A percentile compares a stretch with the other conserved stretches of the same genome.
These are phyloP conservation scores for Chenopodium suecicum DNA, from an alignment of 148 eudicot genomes.

Conservation along the genomic window DNA sequence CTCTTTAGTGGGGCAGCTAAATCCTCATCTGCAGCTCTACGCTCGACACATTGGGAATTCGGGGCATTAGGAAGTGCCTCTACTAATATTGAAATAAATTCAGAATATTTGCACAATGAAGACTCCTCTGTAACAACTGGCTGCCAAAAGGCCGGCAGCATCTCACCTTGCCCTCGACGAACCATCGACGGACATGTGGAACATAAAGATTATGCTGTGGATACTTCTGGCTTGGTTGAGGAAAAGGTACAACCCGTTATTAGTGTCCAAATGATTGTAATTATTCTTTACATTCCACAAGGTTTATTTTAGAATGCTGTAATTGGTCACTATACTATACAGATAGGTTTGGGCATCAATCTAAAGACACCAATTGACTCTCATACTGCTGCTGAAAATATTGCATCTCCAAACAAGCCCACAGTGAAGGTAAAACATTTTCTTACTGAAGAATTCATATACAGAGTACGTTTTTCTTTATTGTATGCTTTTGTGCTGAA, in stretches of 20 bases:
- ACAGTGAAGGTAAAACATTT: slow-evolving; percentile 33
- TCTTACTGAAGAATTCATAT: not conserved
- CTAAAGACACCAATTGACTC: slow-evolving; percentile 28
- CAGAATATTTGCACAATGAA: slow-evolving; percentile 39
- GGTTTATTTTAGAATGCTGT: not conserved
- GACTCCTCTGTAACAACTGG: slow-evolving; percentile 30
- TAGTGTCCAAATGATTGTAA: not conserved
- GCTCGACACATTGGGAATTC: slow-evolving; percentile 44
- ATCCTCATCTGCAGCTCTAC: slow-evolving; percentile 41
- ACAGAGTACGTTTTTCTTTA: not conserved
- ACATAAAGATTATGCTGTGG: slow-evolving; percentile 30
- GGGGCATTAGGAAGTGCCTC: slow-evolving; percentile 37
- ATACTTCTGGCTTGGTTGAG: slow-evolving; percentile 29
- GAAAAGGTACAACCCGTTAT: slow-evolving; percentile 46
- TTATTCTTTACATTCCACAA: not conserved
- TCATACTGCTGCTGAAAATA: slow-evolving; percentile 29
- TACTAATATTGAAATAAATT: slow-evolving; percentile 35
- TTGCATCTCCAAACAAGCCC: slow-evolving; percentile 29
- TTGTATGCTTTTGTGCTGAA: not conserved
- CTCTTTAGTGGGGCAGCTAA: slow-evolving; percentile 37
- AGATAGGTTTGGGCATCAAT: slow-evolving; percentile 27
- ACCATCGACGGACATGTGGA: slow-evolving; percentile 28
- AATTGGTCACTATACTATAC: slow-evolving; percentile 9
- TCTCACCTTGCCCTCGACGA: slow-evolving; percentile 33
- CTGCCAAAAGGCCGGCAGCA: slow-evolving; percentile 28